Evolutionary conservation across 2,329 filamentous ascomycete species (phyloP).

Genomic region (Ophiostoma angusticollis): DNA sequence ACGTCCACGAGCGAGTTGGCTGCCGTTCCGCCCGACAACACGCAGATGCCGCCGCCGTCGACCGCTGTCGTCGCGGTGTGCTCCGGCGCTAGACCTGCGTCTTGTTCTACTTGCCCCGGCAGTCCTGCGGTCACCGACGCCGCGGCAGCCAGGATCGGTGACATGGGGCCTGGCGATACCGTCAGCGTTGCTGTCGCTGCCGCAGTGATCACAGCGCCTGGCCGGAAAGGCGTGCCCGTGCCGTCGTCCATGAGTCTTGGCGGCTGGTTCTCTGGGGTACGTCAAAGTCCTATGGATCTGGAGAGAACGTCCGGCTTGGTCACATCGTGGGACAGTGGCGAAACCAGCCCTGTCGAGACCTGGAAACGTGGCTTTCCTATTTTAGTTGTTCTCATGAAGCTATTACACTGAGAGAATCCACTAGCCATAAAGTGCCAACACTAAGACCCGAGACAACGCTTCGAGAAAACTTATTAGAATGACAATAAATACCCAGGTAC

Average conservation of each 20-base stretch:
- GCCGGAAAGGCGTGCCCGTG: constrained; percentile 10
- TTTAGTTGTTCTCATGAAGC: too few species aligned
- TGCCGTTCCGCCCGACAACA: constrained; percentile 89
- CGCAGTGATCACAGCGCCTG: not conserved
- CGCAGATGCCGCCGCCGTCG: constrained; percentile 48
- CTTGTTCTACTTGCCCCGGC: not conserved
- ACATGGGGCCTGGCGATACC: constrained; percentile 1
- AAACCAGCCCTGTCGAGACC: too few species aligned
- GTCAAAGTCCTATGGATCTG: not conserved
- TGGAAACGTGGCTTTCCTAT: too few species aligned
- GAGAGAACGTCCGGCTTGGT: not conserved
- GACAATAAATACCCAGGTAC: too few species aligned
- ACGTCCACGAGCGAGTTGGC: constrained; percentile 90
- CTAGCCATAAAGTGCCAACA: too few species aligned
- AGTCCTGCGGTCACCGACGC: not conserved
- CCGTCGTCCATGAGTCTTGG: constrained; percentile 8
- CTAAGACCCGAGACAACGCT: too few species aligned
- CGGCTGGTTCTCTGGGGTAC: not conserved
- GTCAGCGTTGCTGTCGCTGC: not conserved
- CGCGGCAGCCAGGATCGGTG: not conserved
- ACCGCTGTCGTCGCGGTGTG: not conserved
- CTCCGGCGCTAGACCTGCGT: too few species aligned
- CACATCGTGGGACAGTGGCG: too few species aligned
- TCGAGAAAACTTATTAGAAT: too few species aligned
- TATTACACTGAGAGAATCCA: too few species aligned